Evolutionary conservation across 177 flowering plant genomes (phyloP).

Genomic region (Telopea speciosissima): DNA sequence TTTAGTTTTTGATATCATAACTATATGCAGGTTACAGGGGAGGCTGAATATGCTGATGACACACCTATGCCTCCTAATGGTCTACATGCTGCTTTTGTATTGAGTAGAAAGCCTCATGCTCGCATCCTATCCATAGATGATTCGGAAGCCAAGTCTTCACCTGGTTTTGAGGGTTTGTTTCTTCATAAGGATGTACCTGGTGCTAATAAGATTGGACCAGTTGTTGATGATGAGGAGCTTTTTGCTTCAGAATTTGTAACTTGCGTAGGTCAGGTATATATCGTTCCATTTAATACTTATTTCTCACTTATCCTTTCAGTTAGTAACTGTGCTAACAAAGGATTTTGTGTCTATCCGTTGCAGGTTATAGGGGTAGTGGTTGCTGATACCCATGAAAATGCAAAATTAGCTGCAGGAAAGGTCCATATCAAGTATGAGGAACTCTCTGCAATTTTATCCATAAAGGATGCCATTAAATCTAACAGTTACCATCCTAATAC

Average conservation of each 20-base stretch:
- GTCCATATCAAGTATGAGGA: conserved; percentile 76
- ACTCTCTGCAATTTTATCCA: conserved; percentile 73
- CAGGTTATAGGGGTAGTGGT: conserved; percentile 90
- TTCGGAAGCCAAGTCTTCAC: conserved; percentile 53
- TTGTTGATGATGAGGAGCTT: conserved; percentile 71
- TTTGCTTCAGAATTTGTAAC: conserved; percentile 82
- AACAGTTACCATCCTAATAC: conserved; percentile 74
- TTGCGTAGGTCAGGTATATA: conserved; percentile 88
- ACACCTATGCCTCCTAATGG: conserved; percentile 63
- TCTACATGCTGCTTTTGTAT: conserved; percentile 75
- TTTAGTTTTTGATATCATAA: conserved; percentile 5
- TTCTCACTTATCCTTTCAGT: neutral
- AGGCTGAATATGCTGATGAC: conserved; percentile 90
- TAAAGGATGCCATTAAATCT: conserved; percentile 59
- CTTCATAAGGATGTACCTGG: conserved; percentile 79
- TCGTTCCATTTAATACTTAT: neutral
- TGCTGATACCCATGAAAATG: conserved; percentile 93
- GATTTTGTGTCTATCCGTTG: conserved; percentile 1
- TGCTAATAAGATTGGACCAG: conserved; percentile 59
- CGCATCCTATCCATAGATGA: conserved; percentile 74
- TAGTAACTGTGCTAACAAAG: neutral
- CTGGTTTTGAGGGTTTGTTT: conserved; percentile 77
- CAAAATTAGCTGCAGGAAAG: conserved; percentile 70
- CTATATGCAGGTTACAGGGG: conserved; percentile 75
- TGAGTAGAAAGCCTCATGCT: conserved; percentile 87